Conservation (phyloP, 495 filamentous ascomycete species). For the Talaromyces nanjingensis region DNA sequence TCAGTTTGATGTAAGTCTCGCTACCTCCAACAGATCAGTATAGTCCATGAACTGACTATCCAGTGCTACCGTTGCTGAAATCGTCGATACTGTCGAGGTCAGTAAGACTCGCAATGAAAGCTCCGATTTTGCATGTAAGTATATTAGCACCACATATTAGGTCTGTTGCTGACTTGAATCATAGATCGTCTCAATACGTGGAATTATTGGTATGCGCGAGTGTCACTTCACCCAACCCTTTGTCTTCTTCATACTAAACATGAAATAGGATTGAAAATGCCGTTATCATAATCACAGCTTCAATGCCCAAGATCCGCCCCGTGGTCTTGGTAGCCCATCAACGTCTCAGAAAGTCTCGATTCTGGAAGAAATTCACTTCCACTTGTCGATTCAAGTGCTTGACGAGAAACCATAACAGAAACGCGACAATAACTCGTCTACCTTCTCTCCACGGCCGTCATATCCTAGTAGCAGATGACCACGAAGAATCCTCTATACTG, state of each 20-base stretch:
- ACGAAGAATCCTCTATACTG: background rate
- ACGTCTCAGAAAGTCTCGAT: background rate
- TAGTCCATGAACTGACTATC: background rate
- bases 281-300: conserved; percentile 1
- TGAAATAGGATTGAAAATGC: conserved; percentile 4
- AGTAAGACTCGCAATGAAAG: background rate
- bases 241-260: background rate
- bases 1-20: conserved; percentile 1
- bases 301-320: conserved; percentile 3
- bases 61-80: background rate
- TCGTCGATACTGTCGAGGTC: background rate
- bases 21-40: too few relatives aligned
- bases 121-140: conserved; percentile 3
- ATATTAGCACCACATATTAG: background rate
- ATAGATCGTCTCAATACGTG: background rate
- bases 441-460: background rate
- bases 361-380: background rate
- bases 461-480: background rate
- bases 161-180: background rate
- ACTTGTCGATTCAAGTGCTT: background rate
- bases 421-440: background rate
- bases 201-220: conserved; percentile 8
- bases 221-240: background rate
- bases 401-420: background rate
- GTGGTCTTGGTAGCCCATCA: background rate